Base-by-base conservation (phyloP, 306 rosid species). In the Biancaea sappan region DNA sequence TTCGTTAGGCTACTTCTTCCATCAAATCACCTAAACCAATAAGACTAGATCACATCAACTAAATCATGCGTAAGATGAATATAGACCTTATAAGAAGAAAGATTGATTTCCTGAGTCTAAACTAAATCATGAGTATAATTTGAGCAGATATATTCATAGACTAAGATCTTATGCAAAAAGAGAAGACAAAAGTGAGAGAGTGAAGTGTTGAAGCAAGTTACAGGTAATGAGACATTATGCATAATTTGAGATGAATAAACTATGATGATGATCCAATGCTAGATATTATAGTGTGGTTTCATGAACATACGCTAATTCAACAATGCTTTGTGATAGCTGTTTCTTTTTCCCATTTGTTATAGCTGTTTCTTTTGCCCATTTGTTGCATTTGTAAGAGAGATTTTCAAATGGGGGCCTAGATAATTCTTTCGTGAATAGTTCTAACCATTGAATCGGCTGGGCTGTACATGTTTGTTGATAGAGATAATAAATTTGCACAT, bases 191-290 rank as follows among this genome's bases (percentile, higher is more conserved):
- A 82, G 82, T 53, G 35, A 44, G 15, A n/a, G 70, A 40, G 77
- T 34, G 0, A 82, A 78, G 86, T 69, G 41, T 73, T 10, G 25
- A 4, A 53, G 63, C 86, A 73, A 73, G 77, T 82, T 78, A 58
- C 74, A 78, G 62, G 58, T 60, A 62, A 53, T 41, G 60, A 44
- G 71, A 41, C 3, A 41, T 41, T 1, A 15, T 41, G 43, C 43
- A 41, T 35, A 41, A 41, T 40, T 44, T 66, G 41, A 6, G 4
- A 4, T 4, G 41, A 82, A 72, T 69, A 35, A 29, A 71, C 66
- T 68, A 82, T 69, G 65, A 64, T 21, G 61, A 82, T 69, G 65
- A 64, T 21, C 2, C 71, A 38, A 82, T 78, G 80, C 74, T 77
- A 70, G 19, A 61, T 41, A 61, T 68, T 73, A 80, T 59, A 68